phyloP scores from a whole-genome alignment of 352 stramenopile genomes.

The Pythium phragmiticola region DNA sequence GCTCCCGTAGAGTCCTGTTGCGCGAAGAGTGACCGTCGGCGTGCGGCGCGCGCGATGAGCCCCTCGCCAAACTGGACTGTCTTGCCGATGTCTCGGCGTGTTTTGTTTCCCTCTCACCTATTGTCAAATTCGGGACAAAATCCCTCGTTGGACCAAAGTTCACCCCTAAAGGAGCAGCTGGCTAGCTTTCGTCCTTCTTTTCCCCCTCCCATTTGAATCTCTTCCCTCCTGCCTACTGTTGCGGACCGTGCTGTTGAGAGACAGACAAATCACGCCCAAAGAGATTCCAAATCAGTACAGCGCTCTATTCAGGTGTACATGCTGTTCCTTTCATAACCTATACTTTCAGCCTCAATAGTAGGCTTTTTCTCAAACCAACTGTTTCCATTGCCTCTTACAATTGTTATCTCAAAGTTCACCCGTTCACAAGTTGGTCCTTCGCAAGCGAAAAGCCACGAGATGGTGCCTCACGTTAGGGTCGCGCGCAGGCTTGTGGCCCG shows the following conservation, averaged over 20 bases:
- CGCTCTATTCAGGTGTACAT: not conserved
- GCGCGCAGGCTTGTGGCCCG: constrained; percentile 9
- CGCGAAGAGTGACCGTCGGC: not conserved
- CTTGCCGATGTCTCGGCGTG: constrained; percentile 16
- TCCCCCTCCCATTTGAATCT: constrained; percentile 10
- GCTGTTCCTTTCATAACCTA: not conserved
- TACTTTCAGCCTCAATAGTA: not conserved
- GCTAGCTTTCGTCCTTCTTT: constrained; percentile 9
- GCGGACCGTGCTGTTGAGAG: not conserved
- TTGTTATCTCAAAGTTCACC: not conserved
- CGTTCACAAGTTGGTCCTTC: not conserved
- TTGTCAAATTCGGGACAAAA: constrained; percentile 9
- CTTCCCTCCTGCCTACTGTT: constrained; percentile 4
- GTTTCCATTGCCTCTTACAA: not conserved
- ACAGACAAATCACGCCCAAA: not conserved
- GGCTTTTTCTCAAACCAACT: too few relatives aligned
- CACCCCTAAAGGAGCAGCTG: constrained; percentile 4
- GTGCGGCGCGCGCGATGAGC: not conserved
- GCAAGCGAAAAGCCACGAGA: not conserved
- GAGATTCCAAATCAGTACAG: not conserved
- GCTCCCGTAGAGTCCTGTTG: not conserved
- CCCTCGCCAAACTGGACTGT: constrained; percentile 4
- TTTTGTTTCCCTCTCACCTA: constrained; percentile 4
- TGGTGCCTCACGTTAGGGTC: not conserved
- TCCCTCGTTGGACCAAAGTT: constrained; percentile 19